A percentile compares a stretch with the other conserved stretches of the same genome.
Evolutionary conservation across 1,284 basidiomycete genomes (phyloP).

Genomic region (Mixia osmundae): DNA sequence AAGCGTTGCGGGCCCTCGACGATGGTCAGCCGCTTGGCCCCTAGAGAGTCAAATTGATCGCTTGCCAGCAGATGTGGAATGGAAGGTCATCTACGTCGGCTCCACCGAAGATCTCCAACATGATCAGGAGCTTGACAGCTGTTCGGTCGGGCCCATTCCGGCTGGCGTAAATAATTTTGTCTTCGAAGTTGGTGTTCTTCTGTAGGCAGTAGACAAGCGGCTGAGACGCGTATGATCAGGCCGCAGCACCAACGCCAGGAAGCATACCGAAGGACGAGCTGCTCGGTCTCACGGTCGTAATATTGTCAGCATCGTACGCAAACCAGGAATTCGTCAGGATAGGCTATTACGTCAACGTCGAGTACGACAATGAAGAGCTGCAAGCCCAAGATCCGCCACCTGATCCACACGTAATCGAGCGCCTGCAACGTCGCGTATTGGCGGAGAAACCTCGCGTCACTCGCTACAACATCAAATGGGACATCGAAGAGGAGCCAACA

Average conservation of each 20-base stretch:
- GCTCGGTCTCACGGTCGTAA: constrained; percentile 70
- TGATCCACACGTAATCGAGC: constrained; percentile 29
- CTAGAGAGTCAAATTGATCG: not conserved
- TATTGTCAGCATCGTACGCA: constrained; percentile 67
- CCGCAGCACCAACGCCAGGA: constrained; percentile 31
- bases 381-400: constrained; percentile 23
- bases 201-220: not conserved
- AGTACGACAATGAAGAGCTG: constrained; percentile 85
- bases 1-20: constrained; percentile 76
- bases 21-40: constrained; percentile 35
- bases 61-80: constrained; percentile 59
- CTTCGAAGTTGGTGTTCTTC: constrained; percentile 36
- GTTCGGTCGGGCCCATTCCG: constrained; percentile 70
- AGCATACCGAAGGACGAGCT: constrained; percentile 63
- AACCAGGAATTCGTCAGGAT: constrained; percentile 97
- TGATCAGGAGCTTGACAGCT: constrained; percentile 32
- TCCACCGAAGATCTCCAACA: constrained; percentile 82
- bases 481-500: not conserved
- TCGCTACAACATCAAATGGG: constrained; percentile 32
- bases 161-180: constrained; percentile 89
- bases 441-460: constrained; percentile 86
- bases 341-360: constrained; percentile 97
- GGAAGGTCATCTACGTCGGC: constrained; percentile 91
- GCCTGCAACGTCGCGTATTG: constrained; percentile 57
- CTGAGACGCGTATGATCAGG: constrained; percentile 21